Evolutionary conservation across 2,329 filamentous ascomycete species (phyloP), one percentile per base, ranked within the genome.

Genomic region (Pezicula neosporulosa): DNA sequence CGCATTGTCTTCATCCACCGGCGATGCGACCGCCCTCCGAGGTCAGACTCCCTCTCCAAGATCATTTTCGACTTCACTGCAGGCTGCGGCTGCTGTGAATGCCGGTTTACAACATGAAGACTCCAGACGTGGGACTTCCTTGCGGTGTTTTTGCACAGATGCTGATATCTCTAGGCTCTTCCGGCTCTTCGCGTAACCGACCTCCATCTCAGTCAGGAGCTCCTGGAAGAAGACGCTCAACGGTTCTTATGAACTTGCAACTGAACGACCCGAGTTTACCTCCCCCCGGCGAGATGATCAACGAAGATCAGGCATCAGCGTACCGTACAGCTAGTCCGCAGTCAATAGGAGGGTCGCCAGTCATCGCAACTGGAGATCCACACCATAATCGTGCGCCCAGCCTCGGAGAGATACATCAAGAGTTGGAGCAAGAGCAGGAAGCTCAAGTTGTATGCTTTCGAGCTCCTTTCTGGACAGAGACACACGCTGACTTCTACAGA

Each of bases 341-440:
- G 51, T 70, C 71, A n/a, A 56, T 78, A 4, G 68, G 77, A 52
- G 63, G 72, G 50, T 80, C 78, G 9, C 76, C 79, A 7, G 66
- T 74, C 47, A 60, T 56, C 36, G 39, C 55, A 7, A 60, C 50
- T 38, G 65, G 70, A 33, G 81, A 84, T 58, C 80, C 83, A 15
- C 78, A 82, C 59, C 86, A 88, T 62, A 80, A 82, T 58, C 77
- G 87, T 45, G 72, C 85, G 1, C 86, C 86, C 2, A 90, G 87
- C 64, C 68, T 91, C 55, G 87, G 87, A 16, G 87, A 90, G 68
- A 79, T 91, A 39, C 87, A 91, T 60, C 87, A 91, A 65, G 86
- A 90, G 68, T 75, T 91, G 2, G 87, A 91, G 67, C 86, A 84
- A 48, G 87, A 91, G 70, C 87, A 90, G 66, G 87, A 91, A 64